Conservation (phyloP, 2,329 filamentous ascomycete genomes). For the Fusarium scirpi region DNA sequence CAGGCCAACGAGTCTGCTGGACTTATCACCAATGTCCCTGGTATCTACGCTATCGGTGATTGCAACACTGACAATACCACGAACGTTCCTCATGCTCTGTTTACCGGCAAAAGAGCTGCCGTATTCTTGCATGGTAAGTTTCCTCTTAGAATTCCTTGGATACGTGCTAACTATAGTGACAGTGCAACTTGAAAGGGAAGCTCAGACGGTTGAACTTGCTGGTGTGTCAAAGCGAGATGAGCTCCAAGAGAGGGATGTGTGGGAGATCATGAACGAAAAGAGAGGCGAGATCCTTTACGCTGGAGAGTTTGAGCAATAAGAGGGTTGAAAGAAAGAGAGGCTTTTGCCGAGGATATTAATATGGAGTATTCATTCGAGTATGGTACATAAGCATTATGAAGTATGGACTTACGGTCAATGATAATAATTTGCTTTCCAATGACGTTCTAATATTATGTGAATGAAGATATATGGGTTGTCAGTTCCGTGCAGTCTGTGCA, state of each 20-base stretch:
- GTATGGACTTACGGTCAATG: slow-evolving; percentile 4
- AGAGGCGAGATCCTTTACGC: slow-evolving; percentile 60
- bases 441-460: no score
- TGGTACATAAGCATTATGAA: slow-evolving; percentile 17
- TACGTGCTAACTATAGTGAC: not conserved
- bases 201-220: slow-evolving; percentile 51
- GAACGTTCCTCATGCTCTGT: slow-evolving; percentile 72
- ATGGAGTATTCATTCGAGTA: slow-evolving; percentile 47
- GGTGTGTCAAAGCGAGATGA: slow-evolving; percentile 47
- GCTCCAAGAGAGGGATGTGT: slow-evolving; percentile 56
- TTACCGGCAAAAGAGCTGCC: slow-evolving; percentile 67
- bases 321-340: not conserved
- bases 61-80: slow-evolving; percentile 70
- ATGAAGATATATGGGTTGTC: no score
- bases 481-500: no score
- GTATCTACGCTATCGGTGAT: slow-evolving; percentile 70
- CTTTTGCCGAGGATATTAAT: not conserved
- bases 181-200: slow-evolving; percentile 59
- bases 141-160: accelerated
- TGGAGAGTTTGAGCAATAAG: slow-evolving; percentile 54
- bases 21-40: slow-evolving; percentile 63
- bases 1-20: slow-evolving; percentile 56
- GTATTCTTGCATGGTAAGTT: slow-evolving; percentile 68
- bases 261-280: slow-evolving; percentile 60
- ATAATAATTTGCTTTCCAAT: not conserved